Conservation (phyloP, 805 yeast species). For the Hanseniaspora meyeri region DNA sequence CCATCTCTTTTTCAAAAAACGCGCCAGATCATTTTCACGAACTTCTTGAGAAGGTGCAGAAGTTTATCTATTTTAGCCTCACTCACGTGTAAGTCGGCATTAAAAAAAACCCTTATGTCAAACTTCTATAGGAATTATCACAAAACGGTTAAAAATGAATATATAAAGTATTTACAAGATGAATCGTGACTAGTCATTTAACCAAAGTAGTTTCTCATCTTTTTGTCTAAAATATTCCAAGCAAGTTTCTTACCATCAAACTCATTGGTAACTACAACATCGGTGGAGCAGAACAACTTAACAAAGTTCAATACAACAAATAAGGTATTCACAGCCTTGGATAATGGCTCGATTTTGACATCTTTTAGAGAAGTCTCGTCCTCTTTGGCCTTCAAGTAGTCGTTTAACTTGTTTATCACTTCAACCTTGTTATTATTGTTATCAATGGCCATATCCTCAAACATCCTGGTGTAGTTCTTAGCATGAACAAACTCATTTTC, state of each 20-base stretch:
- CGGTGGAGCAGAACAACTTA: conserved; percentile 8
- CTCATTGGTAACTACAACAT: conserved; percentile 8
- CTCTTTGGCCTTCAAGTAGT: neutral
- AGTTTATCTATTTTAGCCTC: neutral
- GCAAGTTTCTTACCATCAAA: conserved; percentile 12
- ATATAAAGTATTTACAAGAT: neutral
- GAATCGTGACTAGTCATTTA: neutral
- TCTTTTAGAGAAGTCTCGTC: neutral
- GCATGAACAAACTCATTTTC: neutral
- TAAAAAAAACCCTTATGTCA: neutral
- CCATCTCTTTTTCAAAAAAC: too few species aligned
- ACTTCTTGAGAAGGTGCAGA: neutral
- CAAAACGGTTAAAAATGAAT: neutral
- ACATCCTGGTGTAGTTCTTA: neutral
- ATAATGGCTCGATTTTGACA: conserved; percentile 1
- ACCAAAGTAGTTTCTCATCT: conserved; percentile 10
- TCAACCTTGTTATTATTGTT: neutral
- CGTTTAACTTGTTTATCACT: neutral
- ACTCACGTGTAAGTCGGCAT: neutral
- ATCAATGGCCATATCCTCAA: conserved; percentile 6
- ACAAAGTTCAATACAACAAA: conserved; percentile 11
- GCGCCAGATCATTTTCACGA: neutral
- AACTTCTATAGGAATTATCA: neutral
- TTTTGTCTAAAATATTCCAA: conserved; percentile 6
- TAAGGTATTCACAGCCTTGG: conserved; percentile 2